These are phyloP conservation scores for Roridomyces roridus DNA, from an alignment of 768 basidiomycete genomes.

Conservation along the genomic window DNA sequence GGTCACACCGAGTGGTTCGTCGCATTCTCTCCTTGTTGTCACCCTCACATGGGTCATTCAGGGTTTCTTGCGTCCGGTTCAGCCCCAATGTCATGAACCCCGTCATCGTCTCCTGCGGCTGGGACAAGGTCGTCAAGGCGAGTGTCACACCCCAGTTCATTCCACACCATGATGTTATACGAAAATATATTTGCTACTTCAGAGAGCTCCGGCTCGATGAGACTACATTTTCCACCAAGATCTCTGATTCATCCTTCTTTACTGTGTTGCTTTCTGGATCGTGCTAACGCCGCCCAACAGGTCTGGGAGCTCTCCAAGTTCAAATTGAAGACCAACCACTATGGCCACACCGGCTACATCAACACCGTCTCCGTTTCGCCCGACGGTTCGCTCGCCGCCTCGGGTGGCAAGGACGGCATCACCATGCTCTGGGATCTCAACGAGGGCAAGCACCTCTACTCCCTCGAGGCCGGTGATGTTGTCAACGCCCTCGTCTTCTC, in stretches of 20 bases:
- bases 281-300: slow-evolving; percentile 46
- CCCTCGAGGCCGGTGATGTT: slow-evolving; percentile 96
- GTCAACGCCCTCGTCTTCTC: slow-evolving; percentile 99
- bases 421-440: slow-evolving; percentile 99
- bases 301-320: slow-evolving; percentile 99
- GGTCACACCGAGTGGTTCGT: slow-evolving; percentile 92
- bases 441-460: slow-evolving; percentile 99
- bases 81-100: slow-evolving; percentile 97
- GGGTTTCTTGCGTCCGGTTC: slow-evolving; percentile 99
- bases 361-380: slow-evolving; percentile 98
- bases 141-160: slow-evolving; percentile 32
- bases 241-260: slow-evolving; percentile 56
- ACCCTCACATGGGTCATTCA: slow-evolving; percentile 35
- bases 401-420: slow-evolving; percentile 99
- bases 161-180: slow-evolving; percentile 41
- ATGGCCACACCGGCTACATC: slow-evolving; percentile 99
- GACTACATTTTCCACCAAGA: slow-evolving; percentile 78
- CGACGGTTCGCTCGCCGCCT: slow-evolving; percentile 97
- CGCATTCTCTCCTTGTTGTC: slow-evolving; percentile 1
- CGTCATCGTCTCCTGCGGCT: slow-evolving; percentile 98
- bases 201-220: slow-evolving; percentile 72
- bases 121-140: slow-evolving; percentile 99
- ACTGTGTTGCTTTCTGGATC: slow-evolving; percentile 4
- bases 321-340: slow-evolving; percentile 99
- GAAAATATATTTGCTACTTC: slow-evolving; percentile 87